phyloP scores from a whole-genome alignment of 2,329 filamentous ascomycete genomes.

The Penicillium sp. region DNA sequence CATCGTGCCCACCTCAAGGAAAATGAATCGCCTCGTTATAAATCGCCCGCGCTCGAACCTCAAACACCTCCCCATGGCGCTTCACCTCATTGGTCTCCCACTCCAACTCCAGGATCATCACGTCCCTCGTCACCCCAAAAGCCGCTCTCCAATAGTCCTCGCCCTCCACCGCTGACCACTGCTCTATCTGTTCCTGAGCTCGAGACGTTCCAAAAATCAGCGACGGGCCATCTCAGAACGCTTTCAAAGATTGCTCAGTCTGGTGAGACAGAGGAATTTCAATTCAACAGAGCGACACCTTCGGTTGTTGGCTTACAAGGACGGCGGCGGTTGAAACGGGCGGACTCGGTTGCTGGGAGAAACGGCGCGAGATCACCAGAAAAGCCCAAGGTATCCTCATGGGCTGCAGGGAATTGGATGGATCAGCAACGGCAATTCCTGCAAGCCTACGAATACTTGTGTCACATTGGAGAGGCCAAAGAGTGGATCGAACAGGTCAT shows the following conservation, averaged over 20 bases:
- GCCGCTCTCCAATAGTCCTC: slow-evolving; percentile 28
- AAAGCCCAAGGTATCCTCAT: slow-evolving; percentile 58
- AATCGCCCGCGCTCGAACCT: slow-evolving; percentile 15
- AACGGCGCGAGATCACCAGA: slow-evolving; percentile 43
- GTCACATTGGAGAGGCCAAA: slow-evolving; percentile 97
- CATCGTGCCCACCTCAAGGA: slow-evolving; percentile 28
- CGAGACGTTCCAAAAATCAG: slow-evolving; percentile 76
- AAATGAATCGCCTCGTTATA: slow-evolving; percentile 25
- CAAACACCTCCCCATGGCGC: slow-evolving; percentile 21
- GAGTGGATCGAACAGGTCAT: slow-evolving; percentile 97
- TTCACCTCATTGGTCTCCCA: slow-evolving; percentile 24
- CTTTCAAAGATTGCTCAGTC: slow-evolving; percentile 77
- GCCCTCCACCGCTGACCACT: slow-evolving; percentile 33
- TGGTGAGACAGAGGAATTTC: slow-evolving; percentile 71
- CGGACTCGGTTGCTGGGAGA: slow-evolving; percentile 50
- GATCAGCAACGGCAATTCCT: slow-evolving; percentile 95
- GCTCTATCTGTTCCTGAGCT: slow-evolving; percentile 66
- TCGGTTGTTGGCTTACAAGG: slow-evolving; percentile 86
- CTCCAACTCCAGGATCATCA: slow-evolving; percentile 24
- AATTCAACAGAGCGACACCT: slow-evolving; percentile 69
- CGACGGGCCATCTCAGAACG: slow-evolving; percentile 81
- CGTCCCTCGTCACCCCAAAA: slow-evolving; percentile 28
- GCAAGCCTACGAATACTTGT: slow-evolving; percentile 96
- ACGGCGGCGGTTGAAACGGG: slow-evolving; percentile 72
- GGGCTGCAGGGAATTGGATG: slow-evolving; percentile 93